Percentiles rank a stretch among this genome's conserved stretches.
These are phyloP conservation scores for Heliocybe sulcata DNA, from an alignment of 1,284 basidiomycete species.

Conservation along the genomic window DNA sequence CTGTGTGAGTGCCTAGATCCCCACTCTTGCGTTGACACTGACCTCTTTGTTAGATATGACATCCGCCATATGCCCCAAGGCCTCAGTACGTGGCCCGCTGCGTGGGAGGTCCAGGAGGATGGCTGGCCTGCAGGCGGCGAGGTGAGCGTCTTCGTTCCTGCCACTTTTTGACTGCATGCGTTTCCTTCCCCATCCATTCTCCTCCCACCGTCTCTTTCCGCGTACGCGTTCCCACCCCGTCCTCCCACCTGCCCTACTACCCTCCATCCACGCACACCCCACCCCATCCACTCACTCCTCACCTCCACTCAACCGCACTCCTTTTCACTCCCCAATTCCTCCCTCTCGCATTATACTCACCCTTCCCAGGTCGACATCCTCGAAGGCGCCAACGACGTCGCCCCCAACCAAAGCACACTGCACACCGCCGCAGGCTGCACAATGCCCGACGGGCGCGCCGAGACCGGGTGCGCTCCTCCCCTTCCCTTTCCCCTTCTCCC, in stretches of 20 bases:
- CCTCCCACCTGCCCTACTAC: no score
- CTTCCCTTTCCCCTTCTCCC: background rate
- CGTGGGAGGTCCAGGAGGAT: slow-evolving; percentile 25
- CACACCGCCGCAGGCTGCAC: slow-evolving; percentile 59
- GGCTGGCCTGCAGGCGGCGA: slow-evolving; percentile 24
- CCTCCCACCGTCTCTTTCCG: no score
- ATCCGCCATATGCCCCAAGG: slow-evolving; percentile 54
- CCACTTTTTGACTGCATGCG: no score
- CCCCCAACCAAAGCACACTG: slow-evolving; percentile 50
- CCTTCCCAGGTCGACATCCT: slow-evolving; percentile 65
- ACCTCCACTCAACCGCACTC: no score
- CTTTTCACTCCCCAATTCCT: background rate
- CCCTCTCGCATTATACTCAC: slow-evolving; percentile 34
- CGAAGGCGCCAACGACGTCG: slow-evolving; percentile 57
- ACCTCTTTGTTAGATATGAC: slow-evolving; percentile 34
- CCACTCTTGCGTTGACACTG: background rate
- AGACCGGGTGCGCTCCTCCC: slow-evolving; percentile 39
- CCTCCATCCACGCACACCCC: no score
- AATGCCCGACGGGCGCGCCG: slow-evolving; percentile 40
- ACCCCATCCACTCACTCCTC: no score
- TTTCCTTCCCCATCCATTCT: no score
- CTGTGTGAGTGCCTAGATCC: slow-evolving; percentile 35
- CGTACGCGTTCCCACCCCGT: no score
- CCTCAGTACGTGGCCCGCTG: slow-evolving; percentile 41
- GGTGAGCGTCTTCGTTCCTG: background rate